These are phyloP conservation scores for Leishmania martiniquensis DNA, from an alignment of 208 protist genomes.

Conservation along the genomic window DNA sequence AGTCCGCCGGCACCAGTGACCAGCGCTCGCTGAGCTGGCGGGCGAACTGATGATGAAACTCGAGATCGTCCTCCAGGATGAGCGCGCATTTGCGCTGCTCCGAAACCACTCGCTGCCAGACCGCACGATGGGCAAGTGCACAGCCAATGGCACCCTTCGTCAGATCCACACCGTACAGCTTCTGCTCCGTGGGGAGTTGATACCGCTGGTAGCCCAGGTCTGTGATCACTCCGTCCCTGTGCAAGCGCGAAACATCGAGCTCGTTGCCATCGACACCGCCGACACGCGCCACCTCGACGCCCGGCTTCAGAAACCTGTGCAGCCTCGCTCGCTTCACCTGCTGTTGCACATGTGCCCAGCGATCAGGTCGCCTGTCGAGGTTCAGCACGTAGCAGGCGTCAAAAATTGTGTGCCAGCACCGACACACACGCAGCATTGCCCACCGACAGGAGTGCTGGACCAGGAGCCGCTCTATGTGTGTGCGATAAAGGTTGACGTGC, in stretches of 20 bases:
- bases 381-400: constrained; percentile 93
- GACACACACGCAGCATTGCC: constrained; percentile 45
- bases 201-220: constrained; percentile 78
- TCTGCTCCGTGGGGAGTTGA: constrained; percentile 72
- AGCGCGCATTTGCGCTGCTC: constrained; percentile 47
- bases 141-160: constrained; percentile 89
- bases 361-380: constrained; percentile 83
- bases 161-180: constrained; percentile 93
- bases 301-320: constrained; percentile 49
- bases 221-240: constrained; percentile 53
- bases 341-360: constrained; percentile 71
- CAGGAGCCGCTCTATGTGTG: too few species aligned
- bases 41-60: constrained; percentile 82
- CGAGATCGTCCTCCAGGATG: constrained; percentile 90
- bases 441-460: neutral
- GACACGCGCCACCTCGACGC: constrained; percentile 60
- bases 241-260: constrained; percentile 63
- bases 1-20: constrained; percentile 74
- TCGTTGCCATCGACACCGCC: constrained; percentile 72
- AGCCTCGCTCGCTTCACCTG: constrained; percentile 66
- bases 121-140: constrained; percentile 76
- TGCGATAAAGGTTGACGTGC: too few species aligned
- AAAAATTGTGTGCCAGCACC: constrained; percentile 53
- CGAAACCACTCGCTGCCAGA: constrained; percentile 79
- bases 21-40: constrained; percentile 60